Evolutionary conservation across 2,329 filamentous ascomycete genomes (phyloP).

Genomic region (Stromatinia cepivora): DNA sequence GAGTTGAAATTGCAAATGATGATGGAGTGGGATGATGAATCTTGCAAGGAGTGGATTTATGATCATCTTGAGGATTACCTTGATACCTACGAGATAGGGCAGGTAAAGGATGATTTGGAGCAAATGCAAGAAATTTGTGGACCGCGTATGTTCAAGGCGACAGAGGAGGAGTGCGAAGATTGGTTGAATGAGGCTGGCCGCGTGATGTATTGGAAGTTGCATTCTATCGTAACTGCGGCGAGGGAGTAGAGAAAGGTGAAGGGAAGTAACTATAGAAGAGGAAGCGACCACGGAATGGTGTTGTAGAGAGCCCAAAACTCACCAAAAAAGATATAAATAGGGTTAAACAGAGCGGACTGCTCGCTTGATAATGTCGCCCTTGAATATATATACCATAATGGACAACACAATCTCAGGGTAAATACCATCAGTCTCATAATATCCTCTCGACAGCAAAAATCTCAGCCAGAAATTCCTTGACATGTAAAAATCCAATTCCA

Average conservation of each 20-base stretch:
- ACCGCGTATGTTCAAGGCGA: not conserved
- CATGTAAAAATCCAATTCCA: not conserved
- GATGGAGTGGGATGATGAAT: not conserved
- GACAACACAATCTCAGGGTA: not conserved
- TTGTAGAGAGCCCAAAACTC: not conserved
- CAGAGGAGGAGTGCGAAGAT: not conserved
- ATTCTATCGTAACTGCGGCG: not conserved
- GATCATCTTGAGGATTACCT: not conserved
- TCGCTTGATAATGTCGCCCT: not conserved
- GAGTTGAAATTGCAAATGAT: not conserved
- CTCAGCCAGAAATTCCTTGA: too few species aligned
- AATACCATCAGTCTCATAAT: not conserved
- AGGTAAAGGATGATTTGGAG: not conserved
- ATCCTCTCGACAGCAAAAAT: not conserved
- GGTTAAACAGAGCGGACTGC: not conserved
- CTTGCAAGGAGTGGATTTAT: slow-evolving; percentile 6
- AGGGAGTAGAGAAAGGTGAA: not conserved
- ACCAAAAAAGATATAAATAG: not conserved
- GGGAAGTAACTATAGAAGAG: not conserved
- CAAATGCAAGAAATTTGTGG: not conserved
- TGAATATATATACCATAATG: not conserved
- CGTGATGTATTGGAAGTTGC: not conserved
- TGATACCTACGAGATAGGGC: not conserved
- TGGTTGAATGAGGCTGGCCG: not conserved
- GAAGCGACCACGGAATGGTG: not conserved